Conservation (phyloP, 2,329 filamentous ascomycete genomes). For the Aspergillus puulaauensis region DNA sequence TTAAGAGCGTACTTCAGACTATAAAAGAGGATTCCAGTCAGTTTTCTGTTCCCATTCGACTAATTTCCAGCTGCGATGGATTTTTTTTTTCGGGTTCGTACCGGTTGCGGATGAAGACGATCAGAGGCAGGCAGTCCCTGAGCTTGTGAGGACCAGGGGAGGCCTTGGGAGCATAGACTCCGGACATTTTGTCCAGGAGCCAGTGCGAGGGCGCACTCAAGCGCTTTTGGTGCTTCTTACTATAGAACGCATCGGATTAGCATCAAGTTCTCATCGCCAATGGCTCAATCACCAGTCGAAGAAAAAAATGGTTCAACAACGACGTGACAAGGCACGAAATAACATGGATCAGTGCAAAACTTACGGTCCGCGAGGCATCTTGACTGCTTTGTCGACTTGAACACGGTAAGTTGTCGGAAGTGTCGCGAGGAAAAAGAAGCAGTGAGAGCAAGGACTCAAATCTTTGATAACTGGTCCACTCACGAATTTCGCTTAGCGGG, state of each 20-base stretch:
- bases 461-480: conserved; percentile 23
- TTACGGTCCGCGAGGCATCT: conserved; percentile 61
- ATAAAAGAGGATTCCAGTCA: conserved; percentile 42
- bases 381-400: conserved; percentile 44
- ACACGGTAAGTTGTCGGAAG: conserved; percentile 38
- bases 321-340: not conserved
- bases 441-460: conserved; percentile 18
- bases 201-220: conserved; percentile 98
- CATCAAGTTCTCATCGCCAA: conserved; percentile 2
- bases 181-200: conserved; percentile 99
- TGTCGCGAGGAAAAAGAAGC: conserved; percentile 29
- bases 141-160: conserved; percentile 96
- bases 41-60: conserved; percentile 11
- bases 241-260: conserved; percentile 45
- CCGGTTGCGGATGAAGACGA: conserved; percentile 91
- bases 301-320: not conserved
- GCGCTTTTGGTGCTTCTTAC: conserved; percentile 99
- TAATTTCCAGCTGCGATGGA: not conserved
- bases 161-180: conserved; percentile 71
- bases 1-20: conserved; percentile 99
- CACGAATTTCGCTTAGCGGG: conserved; percentile 34
- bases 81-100: conserved; percentile 29
- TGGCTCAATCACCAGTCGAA: not conserved
- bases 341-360: conserved; percentile 29
- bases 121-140: conserved; percentile 96